Conservation (phyloP, 2,329 filamentous ascomycete species). For the Metarhizium album region DNA sequence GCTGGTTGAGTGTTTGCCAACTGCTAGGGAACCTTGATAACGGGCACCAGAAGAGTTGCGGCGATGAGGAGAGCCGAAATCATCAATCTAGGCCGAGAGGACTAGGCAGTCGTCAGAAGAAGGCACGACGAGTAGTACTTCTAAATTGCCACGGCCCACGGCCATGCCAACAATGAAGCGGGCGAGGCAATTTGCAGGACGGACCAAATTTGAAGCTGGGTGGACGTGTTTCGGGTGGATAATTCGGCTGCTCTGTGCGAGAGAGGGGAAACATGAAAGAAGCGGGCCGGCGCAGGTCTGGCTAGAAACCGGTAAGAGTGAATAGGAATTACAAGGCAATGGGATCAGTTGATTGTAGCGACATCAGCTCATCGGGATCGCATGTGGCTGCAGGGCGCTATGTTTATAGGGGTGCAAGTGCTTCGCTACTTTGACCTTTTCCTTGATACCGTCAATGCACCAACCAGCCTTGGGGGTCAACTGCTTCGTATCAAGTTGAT, state of each 20-base stretch:
- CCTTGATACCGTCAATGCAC: too few relatives aligned
- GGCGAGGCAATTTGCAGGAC: neutral
- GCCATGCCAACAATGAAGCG: neutral
- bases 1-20: neutral
- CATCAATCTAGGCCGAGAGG: neutral
- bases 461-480: too few relatives aligned
- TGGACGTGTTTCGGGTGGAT: neutral
- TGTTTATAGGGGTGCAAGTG: too few relatives aligned
- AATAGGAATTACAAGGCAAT: too few relatives aligned
- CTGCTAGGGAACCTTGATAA: neutral
- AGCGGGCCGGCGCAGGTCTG: too few relatives aligned
- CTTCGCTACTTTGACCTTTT: too few relatives aligned
- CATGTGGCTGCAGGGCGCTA: too few relatives aligned
- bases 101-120: neutral
- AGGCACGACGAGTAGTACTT: neutral
- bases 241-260: neutral
- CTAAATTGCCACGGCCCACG: neutral
- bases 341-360: too few relatives aligned
- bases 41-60: neutral
- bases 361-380: too few relatives aligned
- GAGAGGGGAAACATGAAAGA: neutral
- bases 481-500: too few relatives aligned
- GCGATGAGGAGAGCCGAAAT: neutral
- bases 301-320: too few relatives aligned
- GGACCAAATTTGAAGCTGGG: neutral